Conservation (phyloP, 495 filamentous ascomycete species). For the Echria macrotheca region DNA sequence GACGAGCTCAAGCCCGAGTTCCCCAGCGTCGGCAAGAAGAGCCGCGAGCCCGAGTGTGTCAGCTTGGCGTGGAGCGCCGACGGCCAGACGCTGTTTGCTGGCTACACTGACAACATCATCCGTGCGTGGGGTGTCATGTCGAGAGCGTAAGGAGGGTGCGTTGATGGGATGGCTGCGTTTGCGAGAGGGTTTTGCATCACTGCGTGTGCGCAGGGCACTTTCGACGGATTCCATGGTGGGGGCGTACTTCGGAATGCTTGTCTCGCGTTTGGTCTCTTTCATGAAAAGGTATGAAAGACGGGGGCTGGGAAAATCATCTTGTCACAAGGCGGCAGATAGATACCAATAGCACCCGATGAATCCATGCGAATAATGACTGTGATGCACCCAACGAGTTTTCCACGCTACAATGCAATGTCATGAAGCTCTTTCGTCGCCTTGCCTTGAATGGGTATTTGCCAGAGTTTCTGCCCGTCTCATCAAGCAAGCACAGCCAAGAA, state of each 20-base stretch:
- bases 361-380: no score
- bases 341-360: conserved; percentile 27
- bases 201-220: conserved; percentile 23
- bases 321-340: conserved; percentile 22
- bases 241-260: conserved; percentile 36
- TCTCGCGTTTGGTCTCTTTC: conserved; percentile 36
- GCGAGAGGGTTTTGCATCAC: conserved; percentile 23
- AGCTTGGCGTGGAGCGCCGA: conserved; percentile 95
- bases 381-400: no score
- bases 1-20: conserved; percentile 99
- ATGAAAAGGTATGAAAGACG: conserved; percentile 27
- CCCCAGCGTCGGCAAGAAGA: conserved; percentile 95
- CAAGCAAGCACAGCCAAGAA: no score
- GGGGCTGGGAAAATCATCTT: conserved; percentile 31
- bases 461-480: no score
- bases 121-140: conserved; percentile 98
- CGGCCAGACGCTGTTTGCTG: conserved; percentile 97
- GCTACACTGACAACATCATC: conserved; percentile 99
- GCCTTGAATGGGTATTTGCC: no score
- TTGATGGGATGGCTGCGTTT: conserved; percentile 16
- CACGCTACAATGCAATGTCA: no score
- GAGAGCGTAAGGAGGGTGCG: conserved; percentile 42
- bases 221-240: conserved; percentile 34
- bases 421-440: no score
- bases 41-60: conserved; percentile 96